These are phyloP conservation scores for Auxenochlorella pyrenoidosa DNA, from an alignment of 139 green algal species.

Conservation along the genomic window DNA sequence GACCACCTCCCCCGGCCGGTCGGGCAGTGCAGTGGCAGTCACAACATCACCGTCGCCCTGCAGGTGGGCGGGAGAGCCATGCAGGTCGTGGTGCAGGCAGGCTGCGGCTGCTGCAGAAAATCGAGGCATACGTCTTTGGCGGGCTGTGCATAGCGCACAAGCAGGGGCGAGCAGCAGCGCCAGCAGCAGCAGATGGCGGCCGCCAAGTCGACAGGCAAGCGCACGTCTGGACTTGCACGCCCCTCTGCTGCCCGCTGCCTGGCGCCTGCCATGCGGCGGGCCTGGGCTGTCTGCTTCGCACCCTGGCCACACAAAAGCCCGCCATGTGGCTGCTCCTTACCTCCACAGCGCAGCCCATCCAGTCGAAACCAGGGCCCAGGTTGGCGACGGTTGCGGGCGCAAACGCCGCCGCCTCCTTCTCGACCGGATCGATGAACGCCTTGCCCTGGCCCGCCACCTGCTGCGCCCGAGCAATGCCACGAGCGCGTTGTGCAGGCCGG, in stretches of 20 bases:
- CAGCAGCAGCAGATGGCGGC: neutral
- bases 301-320: neutral
- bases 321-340: slow-evolving; percentile 37
- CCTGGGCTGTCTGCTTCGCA: neutral
- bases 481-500: neutral
- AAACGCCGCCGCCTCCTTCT: slow-evolving; percentile 73
- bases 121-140: neutral
- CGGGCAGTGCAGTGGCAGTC: slow-evolving; percentile 69
- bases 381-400: slow-evolving; percentile 97
- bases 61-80: neutral
- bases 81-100: neutral
- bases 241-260: neutral
- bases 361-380: slow-evolving; percentile 97
- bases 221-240: too few species aligned
- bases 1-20: slow-evolving; percentile 76
- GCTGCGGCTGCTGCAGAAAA: too few species aligned
- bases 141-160: neutral
- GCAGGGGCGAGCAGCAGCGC: neutral
- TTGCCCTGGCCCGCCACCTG: slow-evolving; percentile 29
- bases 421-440: slow-evolving; percentile 36
- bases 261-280: neutral
- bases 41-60: slow-evolving; percentile 94
- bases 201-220: too few species aligned
- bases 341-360: slow-evolving; percentile 96
- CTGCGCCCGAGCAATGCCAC: neutral